Conservation (phyloP, 2,329 filamentous ascomycete genomes). For the Reticulascus tulasneorum region DNA sequence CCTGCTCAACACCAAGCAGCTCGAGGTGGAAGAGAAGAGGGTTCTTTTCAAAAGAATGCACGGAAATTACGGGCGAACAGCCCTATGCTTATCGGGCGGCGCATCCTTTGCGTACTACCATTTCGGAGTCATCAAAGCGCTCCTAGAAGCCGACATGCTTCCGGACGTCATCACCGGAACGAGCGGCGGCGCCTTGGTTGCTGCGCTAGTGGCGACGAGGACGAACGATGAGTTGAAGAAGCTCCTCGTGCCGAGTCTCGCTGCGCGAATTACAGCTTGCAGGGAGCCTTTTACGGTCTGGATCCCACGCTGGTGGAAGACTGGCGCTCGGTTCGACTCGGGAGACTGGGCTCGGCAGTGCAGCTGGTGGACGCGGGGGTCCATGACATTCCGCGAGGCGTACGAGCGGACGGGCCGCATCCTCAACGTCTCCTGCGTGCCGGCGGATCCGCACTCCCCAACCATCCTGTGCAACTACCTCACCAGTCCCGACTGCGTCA, state of each 20-base stretch:
- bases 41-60: conserved; percentile 81
- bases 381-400: conserved; percentile 90
- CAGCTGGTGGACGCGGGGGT: conserved; percentile 87
- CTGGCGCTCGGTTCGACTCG: conserved; percentile 90
- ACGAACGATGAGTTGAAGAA: conserved; percentile 88
- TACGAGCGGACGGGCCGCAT: conserved; percentile 92
- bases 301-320: conserved; percentile 82
- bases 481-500: conserved; percentile 92
- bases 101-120: conserved; percentile 97
- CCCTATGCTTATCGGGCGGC: conserved; percentile 87
- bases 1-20: conserved; percentile 62
- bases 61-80: conserved; percentile 88
- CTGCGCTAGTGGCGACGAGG: conserved; percentile 79
- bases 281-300: conserved; percentile 73
- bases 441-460: conserved; percentile 88
- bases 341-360: conserved; percentile 84
- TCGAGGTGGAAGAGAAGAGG: conserved; percentile 71
- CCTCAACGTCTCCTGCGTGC: conserved; percentile 92
- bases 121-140: conserved; percentile 84
- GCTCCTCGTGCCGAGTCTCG: conserved; percentile 82
- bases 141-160: conserved; percentile 79
- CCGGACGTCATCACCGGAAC: conserved; percentile 96
- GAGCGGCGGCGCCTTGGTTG: conserved; percentile 87
- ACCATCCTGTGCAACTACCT: conserved; percentile 93
- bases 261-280: conserved; percentile 79